Percentiles rank a stretch among this genome's conserved stretches.
Conservation (phyloP, 805 yeast species). For the Metschnikowia cubensis region DNA sequence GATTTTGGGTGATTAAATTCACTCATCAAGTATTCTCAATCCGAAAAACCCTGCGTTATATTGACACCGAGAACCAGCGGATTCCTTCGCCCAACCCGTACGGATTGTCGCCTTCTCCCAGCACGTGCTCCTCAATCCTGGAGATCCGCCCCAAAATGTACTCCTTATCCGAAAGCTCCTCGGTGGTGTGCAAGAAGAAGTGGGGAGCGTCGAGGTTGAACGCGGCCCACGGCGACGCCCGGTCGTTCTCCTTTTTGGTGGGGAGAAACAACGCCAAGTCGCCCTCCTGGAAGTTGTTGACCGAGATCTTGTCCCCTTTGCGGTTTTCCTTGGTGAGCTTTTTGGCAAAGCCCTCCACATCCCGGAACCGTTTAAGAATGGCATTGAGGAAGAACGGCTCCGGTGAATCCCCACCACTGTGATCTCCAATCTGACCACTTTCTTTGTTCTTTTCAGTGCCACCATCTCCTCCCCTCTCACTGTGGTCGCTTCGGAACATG, state of each 20-base stretch:
- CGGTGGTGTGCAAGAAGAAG: constrained; percentile 55
- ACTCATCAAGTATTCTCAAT: too few species aligned
- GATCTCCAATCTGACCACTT: too few species aligned
- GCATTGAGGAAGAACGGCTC: constrained; percentile 36
- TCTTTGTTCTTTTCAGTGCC: too few species aligned
- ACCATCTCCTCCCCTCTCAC: too few species aligned
- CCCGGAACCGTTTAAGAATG: constrained; percentile 72
- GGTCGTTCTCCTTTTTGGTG: constrained; percentile 48
- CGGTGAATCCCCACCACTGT: too few species aligned
- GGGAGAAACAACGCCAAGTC: constrained; percentile 86
- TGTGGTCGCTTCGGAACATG: constrained; percentile 15
- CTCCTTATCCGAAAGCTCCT: constrained; percentile 42
- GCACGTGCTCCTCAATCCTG: constrained; percentile 53
- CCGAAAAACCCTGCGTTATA: background rate
- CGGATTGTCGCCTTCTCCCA: constrained; percentile 49
- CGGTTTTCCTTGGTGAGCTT: constrained; percentile 72
- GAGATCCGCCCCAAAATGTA: constrained; percentile 78
- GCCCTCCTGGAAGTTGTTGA: constrained; percentile 61
- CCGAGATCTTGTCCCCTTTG: constrained; percentile 47
- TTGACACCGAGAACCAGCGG: constrained; percentile 48
- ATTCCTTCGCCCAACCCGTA: constrained; percentile 59
- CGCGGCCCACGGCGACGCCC: constrained; percentile 79
- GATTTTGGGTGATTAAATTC: too few species aligned
- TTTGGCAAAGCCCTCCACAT: constrained; percentile 86
- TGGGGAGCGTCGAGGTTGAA: constrained; percentile 88